A percentile compares a stretch with the other conserved stretches of the same genome.
These are phyloP conservation scores for Aspergillus spinulosporus DNA, from an alignment of 2,329 filamentous ascomycete genomes.

Conservation along the genomic window DNA sequence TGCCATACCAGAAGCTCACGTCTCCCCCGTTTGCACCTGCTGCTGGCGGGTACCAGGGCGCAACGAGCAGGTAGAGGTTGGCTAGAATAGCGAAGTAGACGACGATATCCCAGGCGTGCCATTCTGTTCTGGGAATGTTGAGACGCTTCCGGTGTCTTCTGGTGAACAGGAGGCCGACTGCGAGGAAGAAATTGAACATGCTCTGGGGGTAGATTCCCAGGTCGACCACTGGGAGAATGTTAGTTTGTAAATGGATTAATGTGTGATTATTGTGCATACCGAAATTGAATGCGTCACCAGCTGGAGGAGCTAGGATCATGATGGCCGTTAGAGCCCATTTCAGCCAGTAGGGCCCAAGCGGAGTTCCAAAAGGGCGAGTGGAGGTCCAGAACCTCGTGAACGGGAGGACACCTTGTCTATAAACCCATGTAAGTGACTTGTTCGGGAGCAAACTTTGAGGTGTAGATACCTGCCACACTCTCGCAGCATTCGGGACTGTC, in stretches of 20 bases:
- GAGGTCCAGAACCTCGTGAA: conserved; percentile 64
- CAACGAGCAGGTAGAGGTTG: conserved; percentile 63
- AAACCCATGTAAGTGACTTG: background rate
- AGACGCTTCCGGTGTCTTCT: conserved; percentile 56
- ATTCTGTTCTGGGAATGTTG: conserved; percentile 52
- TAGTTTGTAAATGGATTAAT: too few species aligned
- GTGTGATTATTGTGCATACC: conserved; percentile 39
- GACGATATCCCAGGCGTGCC: conserved; percentile 59
- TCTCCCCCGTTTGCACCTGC: conserved; percentile 61
- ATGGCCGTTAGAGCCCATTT: conserved; percentile 60
- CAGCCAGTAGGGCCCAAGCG: conserved; percentile 58
- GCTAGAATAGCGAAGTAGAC: conserved; percentile 61
- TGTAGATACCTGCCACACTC: conserved; percentile 56
- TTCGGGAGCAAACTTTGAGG: background rate
- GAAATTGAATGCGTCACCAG: conserved; percentile 66
- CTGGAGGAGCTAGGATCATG: conserved; percentile 62
- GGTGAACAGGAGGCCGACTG: conserved; percentile 59
- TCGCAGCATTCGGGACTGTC: conserved; percentile 57
- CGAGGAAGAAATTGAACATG: conserved; percentile 60
- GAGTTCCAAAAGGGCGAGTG: conserved; percentile 64
- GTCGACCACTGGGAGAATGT: conserved; percentile 52
- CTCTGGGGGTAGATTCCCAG: conserved; percentile 59
- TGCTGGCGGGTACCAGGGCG: conserved; percentile 70
- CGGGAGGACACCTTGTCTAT: conserved; percentile 61
- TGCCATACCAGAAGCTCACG: conserved; percentile 73